phyloP scores from a whole-genome alignment of 75 land plant species.

The Gnetum montanum region DNA sequence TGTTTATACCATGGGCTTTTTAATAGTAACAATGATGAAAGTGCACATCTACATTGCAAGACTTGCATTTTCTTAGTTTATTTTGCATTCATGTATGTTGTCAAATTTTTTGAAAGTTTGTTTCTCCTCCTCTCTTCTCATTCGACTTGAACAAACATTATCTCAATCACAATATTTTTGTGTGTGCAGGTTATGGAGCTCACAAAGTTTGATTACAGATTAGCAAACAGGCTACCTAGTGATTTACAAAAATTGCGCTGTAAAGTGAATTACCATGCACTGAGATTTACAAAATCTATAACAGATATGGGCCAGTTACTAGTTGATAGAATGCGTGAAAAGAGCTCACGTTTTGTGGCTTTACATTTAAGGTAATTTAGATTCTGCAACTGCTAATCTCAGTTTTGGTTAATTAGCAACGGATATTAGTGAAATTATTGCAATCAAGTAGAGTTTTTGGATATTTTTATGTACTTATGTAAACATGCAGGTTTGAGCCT shows the following conservation, averaged over 20 bases:
- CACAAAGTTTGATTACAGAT: conserved; percentile 91
- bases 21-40: too few relatives aligned
- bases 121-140: neutral
- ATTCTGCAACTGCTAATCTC: neutral
- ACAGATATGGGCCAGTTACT: conserved; percentile 56
- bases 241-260: conserved; percentile 90
- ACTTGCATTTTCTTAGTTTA: too few relatives aligned
- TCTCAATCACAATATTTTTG: neutral
- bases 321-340: conserved; percentile 61
- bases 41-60: too few relatives aligned
- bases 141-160: too few relatives aligned
- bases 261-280: conserved; percentile 82
- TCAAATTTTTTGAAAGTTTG: too few relatives aligned
- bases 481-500: conserved; percentile 82
- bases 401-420: neutral
- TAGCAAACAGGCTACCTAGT: conserved; percentile 66
- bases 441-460: neutral
- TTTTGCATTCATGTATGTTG: too few relatives aligned
- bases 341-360: conserved; percentile 70
- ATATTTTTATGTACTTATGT: too few relatives aligned
- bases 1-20: too few relatives aligned
- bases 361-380: conserved; percentile 75
- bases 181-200: conserved; percentile 63
- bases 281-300: conserved; percentile 64
- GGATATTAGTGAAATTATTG: neutral